These are phyloP conservation scores for Leishmania mexicana DNA, from an alignment of 208 protist genomes.

Conservation along the genomic window DNA sequence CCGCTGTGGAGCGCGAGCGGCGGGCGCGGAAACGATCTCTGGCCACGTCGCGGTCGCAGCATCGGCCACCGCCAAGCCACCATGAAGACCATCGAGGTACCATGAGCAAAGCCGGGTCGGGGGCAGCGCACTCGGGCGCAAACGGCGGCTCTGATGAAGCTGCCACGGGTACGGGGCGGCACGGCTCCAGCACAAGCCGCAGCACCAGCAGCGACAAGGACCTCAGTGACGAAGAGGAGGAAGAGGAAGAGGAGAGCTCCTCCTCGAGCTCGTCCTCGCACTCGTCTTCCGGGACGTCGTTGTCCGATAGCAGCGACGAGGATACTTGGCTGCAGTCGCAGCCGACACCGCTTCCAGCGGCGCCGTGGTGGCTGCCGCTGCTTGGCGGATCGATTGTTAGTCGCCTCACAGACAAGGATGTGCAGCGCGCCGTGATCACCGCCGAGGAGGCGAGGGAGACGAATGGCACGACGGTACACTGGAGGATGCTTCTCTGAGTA, in stretches of 20 bases:
- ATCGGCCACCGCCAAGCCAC: neutral
- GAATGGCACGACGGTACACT: conserved; percentile 58
- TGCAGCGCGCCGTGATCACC: conserved; percentile 48
- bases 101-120: neutral
- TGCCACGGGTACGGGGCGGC: neutral
- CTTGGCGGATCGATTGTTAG: conserved; percentile 58
- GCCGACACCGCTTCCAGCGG: conserved; percentile 32
- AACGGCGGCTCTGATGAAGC: neutral
- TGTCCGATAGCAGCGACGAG: conserved; percentile 20
- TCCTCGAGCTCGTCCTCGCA: conserved; percentile 14
- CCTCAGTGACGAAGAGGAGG: conserved; percentile 15
- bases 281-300: neutral
- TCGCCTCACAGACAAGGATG: conserved; percentile 47
- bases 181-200: neutral
- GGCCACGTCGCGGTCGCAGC: neutral
- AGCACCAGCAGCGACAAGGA: neutral
- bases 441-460: conserved; percentile 44
- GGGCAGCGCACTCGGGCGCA: neutral
- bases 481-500: conserved; percentile 46
- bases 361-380: conserved; percentile 58
- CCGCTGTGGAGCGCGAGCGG: conserved; percentile 4
- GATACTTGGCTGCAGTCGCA: conserved; percentile 37
- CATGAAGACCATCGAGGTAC: neutral
- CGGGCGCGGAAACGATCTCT: neutral
- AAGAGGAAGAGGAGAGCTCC: neutral